phyloP scores from a whole-genome alignment of 2,329 filamentous ascomycete species.

The Pseudogymnoascus verrucosus region DNA sequence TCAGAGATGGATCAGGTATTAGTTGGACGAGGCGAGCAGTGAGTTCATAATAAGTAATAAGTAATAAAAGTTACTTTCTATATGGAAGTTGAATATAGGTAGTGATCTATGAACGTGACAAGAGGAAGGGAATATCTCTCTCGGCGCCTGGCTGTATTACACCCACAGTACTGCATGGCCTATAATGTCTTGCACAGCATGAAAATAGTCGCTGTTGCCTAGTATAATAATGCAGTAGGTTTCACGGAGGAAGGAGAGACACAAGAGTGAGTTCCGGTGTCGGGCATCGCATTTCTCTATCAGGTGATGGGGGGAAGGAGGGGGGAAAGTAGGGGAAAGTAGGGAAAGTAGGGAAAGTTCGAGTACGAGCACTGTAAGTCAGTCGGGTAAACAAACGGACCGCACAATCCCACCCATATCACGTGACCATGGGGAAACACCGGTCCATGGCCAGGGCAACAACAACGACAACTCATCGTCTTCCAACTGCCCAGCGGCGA shows the following conservation, averaged over 20 bases:
- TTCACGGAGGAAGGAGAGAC: background rate
- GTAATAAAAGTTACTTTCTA: background rate
- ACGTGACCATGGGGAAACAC: background rate
- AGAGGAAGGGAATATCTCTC: background rate
- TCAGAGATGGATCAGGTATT: background rate
- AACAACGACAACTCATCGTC: conserved; percentile 1
- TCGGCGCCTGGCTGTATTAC: background rate
- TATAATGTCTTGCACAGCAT: background rate
- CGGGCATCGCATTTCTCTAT: too few species aligned
- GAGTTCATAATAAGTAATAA: background rate
- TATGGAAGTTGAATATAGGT: background rate
- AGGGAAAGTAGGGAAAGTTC: background rate
- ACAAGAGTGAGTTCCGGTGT: too few species aligned
- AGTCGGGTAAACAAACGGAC: background rate
- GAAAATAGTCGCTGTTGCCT: background rate
- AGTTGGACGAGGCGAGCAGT: background rate
- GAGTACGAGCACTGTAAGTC: too few species aligned
- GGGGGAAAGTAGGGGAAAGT: background rate
- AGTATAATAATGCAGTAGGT: background rate
- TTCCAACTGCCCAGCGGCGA: background rate
- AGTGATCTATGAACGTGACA: background rate
- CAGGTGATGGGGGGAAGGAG: background rate
- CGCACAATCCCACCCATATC: background rate
- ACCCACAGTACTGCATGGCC: background rate
- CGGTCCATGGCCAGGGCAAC: background rate